Evolutionary conservation across 495 filamentous ascomycete genomes (phyloP).

Genomic region (Hypoxylon lenormandii): DNA sequence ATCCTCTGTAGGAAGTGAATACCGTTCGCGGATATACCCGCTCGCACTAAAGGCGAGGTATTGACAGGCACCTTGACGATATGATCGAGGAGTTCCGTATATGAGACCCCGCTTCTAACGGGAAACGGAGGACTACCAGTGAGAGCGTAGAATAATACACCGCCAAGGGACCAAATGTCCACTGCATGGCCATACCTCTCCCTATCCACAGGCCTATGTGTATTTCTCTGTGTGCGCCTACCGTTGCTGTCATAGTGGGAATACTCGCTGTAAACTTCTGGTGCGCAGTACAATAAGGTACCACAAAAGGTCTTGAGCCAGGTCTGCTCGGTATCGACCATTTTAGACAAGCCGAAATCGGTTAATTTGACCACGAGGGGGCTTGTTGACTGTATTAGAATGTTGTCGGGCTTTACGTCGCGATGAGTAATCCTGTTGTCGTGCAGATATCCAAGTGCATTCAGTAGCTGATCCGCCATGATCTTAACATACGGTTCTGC

Average conservation of each 20-base stretch:
- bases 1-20: conserved; percentile 80
- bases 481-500: conserved; percentile 73
- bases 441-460: conserved; percentile 89
- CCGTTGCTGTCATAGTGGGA: conserved; percentile 65
- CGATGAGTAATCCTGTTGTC: conserved; percentile 88
- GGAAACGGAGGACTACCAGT: conserved; percentile 81
- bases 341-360: conserved; percentile 95
- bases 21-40: conserved; percentile 70
- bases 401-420: conserved; percentile 98
- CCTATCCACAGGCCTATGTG: conserved; percentile 51
- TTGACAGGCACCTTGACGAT: conserved; percentile 82
- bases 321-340: conserved; percentile 84
- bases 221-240: conserved; percentile 57
- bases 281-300: conserved; percentile 93
- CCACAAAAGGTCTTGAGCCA: conserved; percentile 97
- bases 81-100: conserved; percentile 76
- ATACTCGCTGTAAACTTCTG: conserved; percentile 93
- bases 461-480: conserved; percentile 80
- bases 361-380: conserved; percentile 89
- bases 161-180: conserved; percentile 94
- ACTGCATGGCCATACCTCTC: conserved; percentile 86
- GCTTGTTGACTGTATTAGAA: conserved; percentile 77
- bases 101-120: conserved; percentile 66
- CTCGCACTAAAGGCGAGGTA: conserved; percentile 65
- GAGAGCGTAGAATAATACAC: conserved; percentile 85